These are phyloP conservation scores for Neurospora sp. DNA, from an alignment of 495 filamentous ascomycete genomes.

Conservation along the genomic window DNA sequence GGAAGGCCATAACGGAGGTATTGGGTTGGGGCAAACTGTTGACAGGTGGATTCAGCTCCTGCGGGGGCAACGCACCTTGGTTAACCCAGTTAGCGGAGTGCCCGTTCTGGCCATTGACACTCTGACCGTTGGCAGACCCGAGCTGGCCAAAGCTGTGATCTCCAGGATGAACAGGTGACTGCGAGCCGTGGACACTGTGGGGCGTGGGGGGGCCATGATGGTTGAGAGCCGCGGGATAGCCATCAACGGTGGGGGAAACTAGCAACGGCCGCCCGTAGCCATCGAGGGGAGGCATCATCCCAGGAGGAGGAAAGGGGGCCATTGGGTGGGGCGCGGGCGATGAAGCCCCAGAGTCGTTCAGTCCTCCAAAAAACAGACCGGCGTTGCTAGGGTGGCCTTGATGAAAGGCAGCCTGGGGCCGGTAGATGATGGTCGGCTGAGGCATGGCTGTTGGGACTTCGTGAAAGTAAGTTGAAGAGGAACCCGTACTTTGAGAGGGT, in stretches of 20 bases:
- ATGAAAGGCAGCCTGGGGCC: constrained; percentile 12
- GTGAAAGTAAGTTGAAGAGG: not conserved
- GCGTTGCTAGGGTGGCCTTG: constrained; percentile 33
- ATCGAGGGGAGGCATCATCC: constrained; percentile 25
- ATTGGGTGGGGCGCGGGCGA: constrained; percentile 35
- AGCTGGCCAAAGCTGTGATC: constrained; percentile 22
- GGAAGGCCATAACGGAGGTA: not conserved
- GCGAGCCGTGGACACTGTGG: constrained; percentile 45
- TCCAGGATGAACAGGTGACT: constrained; percentile 32
- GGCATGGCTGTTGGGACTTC: constrained; percentile 1
- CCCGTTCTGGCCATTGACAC: constrained; percentile 3
- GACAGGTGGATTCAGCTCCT: constrained; percentile 7
- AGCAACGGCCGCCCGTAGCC: constrained; percentile 24
- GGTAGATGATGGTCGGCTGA: constrained; percentile 8
- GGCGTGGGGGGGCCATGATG: constrained; percentile 40
- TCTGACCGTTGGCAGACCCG: constrained; percentile 9
- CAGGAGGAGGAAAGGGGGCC: constrained; percentile 25
- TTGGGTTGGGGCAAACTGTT: not conserved
- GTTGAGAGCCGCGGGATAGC: constrained; percentile 24
- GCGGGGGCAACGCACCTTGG: constrained; percentile 1
- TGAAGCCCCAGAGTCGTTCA: constrained; percentile 36
- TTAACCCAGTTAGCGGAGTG: not conserved
- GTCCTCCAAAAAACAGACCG: constrained; percentile 33
- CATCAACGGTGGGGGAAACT: constrained; percentile 23
- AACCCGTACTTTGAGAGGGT: not conserved